A percentile compares a stretch with the other conserved stretches of the same genome.
Evolutionary conservation across 306 rosid genomes (phyloP).

Genomic region (Rosa rugosa): DNA sequence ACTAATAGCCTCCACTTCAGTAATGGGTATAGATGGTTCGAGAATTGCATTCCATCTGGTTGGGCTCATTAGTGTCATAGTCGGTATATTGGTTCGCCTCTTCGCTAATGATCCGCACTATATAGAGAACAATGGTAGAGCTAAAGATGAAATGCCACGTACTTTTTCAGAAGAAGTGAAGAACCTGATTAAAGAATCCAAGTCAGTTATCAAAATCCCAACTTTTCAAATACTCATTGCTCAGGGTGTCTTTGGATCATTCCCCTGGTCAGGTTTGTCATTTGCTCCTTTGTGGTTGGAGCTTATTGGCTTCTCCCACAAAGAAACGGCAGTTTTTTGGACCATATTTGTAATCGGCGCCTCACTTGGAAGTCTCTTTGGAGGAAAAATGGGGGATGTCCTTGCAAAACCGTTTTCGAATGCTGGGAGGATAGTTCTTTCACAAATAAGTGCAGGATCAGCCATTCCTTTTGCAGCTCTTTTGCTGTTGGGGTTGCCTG

Average conservation of each 20-base stretch:
- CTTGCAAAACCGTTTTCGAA: slow-evolving; percentile 58
- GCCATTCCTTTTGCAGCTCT: slow-evolving; percentile 71
- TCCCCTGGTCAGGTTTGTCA: slow-evolving; percentile 75
- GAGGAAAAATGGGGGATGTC: slow-evolving; percentile 76
- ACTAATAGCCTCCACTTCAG: slow-evolving; percentile 64
- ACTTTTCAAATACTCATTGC: slow-evolving; percentile 85
- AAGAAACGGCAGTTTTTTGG: slow-evolving; percentile 62
- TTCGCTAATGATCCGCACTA: slow-evolving; percentile 72
- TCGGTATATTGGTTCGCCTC: slow-evolving; percentile 52
- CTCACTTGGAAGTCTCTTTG: slow-evolving; percentile 73
- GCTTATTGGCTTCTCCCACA: slow-evolving; percentile 74
- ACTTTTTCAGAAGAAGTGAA: slow-evolving; percentile 49
- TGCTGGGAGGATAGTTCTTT: slow-evolving; percentile 64
- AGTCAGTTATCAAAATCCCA: slow-evolving; percentile 57
- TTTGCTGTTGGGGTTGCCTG: slow-evolving; percentile 60
- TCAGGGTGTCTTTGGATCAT: slow-evolving; percentile 85
- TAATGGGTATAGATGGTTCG: slow-evolving; percentile 80
- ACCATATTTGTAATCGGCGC: slow-evolving; percentile 46
- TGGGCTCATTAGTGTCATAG: slow-evolving; percentile 64
- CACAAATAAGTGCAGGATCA: slow-evolving; percentile 77
- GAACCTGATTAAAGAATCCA: slow-evolving; percentile 54
- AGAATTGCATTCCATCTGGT: slow-evolving; percentile 79
- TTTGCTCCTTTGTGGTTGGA: slow-evolving; percentile 81
- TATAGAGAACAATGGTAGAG: slow-evolving; percentile 24
- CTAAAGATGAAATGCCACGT: slow-evolving; percentile 15